Conservation (phyloP, 2,329 filamentous ascomycete genomes). For the Paecilomyces niveus region DNA sequence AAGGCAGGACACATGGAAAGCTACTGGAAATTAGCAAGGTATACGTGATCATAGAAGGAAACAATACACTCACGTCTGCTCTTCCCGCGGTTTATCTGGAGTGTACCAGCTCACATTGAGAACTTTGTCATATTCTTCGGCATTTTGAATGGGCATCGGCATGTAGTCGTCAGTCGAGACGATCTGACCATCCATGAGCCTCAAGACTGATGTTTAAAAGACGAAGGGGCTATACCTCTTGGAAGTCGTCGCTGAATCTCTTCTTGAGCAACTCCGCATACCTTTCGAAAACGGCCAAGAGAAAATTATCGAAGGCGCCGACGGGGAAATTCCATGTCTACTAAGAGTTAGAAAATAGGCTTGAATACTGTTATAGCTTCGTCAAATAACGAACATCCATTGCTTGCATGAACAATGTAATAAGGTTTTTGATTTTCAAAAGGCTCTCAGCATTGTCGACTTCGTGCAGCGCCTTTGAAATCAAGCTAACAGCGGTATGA, state of each 20-base stretch:
- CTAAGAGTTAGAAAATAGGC: conserved; percentile 5
- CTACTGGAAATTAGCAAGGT: conserved; percentile 39
- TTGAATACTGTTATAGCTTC: background rate
- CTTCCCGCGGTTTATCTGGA: conserved; percentile 68
- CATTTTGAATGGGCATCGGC: conserved; percentile 92
- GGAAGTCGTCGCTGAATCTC: conserved; percentile 90
- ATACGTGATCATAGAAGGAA: conserved; percentile 4
- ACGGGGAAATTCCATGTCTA: conserved; percentile 88
- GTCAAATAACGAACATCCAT: conserved; percentile 64
- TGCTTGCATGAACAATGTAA: conserved; percentile 92
- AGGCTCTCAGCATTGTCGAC: conserved; percentile 85
- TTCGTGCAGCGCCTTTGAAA: conserved; percentile 67
- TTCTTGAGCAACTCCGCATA: conserved; percentile 87
- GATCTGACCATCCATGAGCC: conserved; percentile 37
- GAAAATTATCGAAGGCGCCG: conserved; percentile 69
- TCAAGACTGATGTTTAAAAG: background rate
- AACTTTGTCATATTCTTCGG: conserved; percentile 91
- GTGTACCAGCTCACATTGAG: conserved; percentile 94
- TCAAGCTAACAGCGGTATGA: conserved; percentile 73
- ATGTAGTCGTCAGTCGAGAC: conserved; percentile 96
- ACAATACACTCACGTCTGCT: conserved; percentile 57
- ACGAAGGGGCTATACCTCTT: conserved; percentile 54
- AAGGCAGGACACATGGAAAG: conserved; percentile 91
- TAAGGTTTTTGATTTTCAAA: conserved; percentile 88
- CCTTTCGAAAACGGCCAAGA: conserved; percentile 85